These are phyloP conservation scores for Drosera spatulata DNA, from an alignment of 179 eudicot genomes.

Conservation along the genomic window DNA sequence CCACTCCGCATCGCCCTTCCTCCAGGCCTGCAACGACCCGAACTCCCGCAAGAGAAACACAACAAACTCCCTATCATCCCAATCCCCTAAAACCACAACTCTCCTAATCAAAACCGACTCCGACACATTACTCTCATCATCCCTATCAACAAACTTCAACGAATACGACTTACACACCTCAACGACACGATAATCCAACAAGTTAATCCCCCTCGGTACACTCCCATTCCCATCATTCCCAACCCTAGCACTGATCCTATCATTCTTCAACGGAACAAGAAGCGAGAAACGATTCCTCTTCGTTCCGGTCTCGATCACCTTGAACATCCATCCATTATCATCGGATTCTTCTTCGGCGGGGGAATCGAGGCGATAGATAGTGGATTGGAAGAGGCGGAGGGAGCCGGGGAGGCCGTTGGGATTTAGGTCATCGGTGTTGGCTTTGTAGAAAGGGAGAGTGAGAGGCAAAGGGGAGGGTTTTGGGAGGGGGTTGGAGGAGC, in stretches of 20 bases:
- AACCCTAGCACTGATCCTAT: neutral
- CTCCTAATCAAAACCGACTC: neutral
- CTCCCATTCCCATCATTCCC: neutral
- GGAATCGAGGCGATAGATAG: conserved; percentile 8
- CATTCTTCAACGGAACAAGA: conserved; percentile 4
- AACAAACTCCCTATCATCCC: conserved; percentile 1
- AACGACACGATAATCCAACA: conserved; percentile 3
- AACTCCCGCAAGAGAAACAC: conserved; percentile 4
- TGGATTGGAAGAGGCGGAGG: conserved; percentile 2
- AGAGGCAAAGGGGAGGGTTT: conserved; percentile 1
- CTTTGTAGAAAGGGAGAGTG: neutral
- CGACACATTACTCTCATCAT: neutral
- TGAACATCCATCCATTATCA: conserved; percentile 6
- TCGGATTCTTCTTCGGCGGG: neutral
- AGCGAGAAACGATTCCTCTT: conserved; percentile 6
- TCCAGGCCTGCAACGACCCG: conserved; percentile 6
- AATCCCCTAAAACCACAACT: conserved; percentile 1
- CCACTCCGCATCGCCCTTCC: conserved; percentile 6
- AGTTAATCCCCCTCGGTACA: conserved; percentile 3
- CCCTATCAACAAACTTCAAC: conserved; percentile 1
- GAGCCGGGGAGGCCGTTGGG: neutral
- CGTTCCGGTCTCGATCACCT: neutral
- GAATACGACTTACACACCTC: conserved; percentile 5
- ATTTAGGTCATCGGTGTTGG: neutral
- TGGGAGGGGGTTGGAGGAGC: conserved; percentile 7